phyloP scores from a whole-genome alignment of 78 protist species.

The Cavenderia fasciculata region DNA sequence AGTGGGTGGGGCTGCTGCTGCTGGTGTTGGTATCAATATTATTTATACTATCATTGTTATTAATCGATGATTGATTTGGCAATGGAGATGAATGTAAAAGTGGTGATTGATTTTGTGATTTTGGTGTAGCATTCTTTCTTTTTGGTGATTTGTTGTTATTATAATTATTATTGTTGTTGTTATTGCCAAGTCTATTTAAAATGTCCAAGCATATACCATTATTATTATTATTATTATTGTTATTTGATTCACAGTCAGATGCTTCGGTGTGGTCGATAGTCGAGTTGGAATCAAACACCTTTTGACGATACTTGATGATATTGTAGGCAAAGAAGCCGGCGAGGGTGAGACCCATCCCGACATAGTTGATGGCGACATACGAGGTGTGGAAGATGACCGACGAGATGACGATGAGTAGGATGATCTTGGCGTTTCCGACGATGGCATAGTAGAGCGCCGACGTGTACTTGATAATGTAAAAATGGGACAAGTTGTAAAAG shows the following conservation, averaged over 20 bases:
- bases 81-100: too few relatives aligned
- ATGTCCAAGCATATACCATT: too few relatives aligned
- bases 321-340: constrained; percentile 36
- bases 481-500: constrained; percentile 44
- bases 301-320: not conserved
- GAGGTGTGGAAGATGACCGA: not conserved
- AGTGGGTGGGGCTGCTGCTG: not conserved
- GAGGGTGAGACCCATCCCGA: constrained; percentile 32
- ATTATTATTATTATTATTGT: not conserved
- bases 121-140: too few relatives aligned
- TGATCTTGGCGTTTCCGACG: constrained; percentile 61
- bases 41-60: constrained; percentile 19
- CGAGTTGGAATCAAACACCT: not conserved
- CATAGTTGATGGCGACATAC: constrained; percentile 5
- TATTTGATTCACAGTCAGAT: not conserved
- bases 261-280: not conserved
- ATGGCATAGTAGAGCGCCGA: constrained; percentile 48
- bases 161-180: too few relatives aligned
- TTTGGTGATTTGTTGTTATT: too few relatives aligned
- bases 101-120: too few relatives aligned
- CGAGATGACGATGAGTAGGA: constrained; percentile 4
- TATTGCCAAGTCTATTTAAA: too few relatives aligned
- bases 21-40: not conserved
- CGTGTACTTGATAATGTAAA: constrained; percentile 53
- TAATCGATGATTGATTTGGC: too few relatives aligned